Evolutionary conservation across 2,329 filamentous ascomycete genomes (phyloP).

Genomic region (Phialophora expanda): DNA sequence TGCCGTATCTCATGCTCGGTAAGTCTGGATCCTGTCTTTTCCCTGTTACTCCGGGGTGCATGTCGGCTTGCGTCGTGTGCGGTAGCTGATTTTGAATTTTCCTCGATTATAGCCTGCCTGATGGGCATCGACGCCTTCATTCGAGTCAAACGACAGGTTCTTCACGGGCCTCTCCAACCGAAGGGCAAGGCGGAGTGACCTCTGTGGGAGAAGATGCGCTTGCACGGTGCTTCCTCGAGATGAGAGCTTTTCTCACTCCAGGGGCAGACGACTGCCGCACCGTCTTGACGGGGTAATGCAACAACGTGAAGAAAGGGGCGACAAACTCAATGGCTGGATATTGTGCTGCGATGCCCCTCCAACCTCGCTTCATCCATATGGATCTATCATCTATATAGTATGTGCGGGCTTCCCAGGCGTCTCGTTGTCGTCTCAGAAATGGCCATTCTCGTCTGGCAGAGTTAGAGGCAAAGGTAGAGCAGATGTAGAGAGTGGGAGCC

Average conservation of each 20-base stretch:
- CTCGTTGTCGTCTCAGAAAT: not conserved
- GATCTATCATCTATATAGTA: not conserved
- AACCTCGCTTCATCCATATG: no score
- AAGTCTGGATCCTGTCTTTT: constrained; percentile 43
- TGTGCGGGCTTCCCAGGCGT: not conserved
- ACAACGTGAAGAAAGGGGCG: not conserved
- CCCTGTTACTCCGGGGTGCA: not conserved
- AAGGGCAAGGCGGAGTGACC: not conserved
- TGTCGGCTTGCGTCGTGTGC: not conserved
- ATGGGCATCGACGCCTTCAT: constrained; percentile 49
- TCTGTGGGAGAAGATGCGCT: not conserved
- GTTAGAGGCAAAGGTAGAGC: not conserved
- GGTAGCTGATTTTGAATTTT: not conserved
- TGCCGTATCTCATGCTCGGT: constrained; percentile 63
- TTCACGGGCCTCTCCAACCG: not conserved
- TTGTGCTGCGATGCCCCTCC: not conserved
- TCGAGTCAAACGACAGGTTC: constrained; percentile 41
- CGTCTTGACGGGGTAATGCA: not conserved
- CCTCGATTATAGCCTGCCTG: constrained; percentile 42
- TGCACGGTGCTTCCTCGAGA: not conserved
- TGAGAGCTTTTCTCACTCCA: no score
- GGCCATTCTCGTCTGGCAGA: not conserved
- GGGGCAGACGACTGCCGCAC: not conserved
- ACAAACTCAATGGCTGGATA: not conserved
- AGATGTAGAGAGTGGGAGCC: not conserved